Evolutionary conservation across 768 basidiomycete species (phyloP), one percentile per base, ranked within the genome.

Genomic region (Termitomyces sp.): DNA sequence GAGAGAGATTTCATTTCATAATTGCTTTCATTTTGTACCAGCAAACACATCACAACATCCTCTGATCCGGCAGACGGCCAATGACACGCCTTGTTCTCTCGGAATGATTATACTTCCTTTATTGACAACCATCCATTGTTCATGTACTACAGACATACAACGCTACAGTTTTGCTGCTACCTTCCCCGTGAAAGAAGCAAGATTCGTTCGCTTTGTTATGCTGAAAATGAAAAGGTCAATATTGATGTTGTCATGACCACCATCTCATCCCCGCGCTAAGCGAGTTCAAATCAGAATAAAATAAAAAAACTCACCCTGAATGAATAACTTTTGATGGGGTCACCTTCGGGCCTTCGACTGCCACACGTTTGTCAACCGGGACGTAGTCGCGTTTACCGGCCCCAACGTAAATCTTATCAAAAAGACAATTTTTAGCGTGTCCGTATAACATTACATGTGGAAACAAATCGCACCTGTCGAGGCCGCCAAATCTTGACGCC

Each of bases 401-500:
- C 5, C 94, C 94, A 15, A 92, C 81, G 63, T 90, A 96, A 49
- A 95, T 81, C 87, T 91, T n/a, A n/a, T n/a, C n/a, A 57, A 27
- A 16, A 29, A 15, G 39, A 20, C 7, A 47, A 44, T 23, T 13
- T 38, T 48, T 20, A 38, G 38, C 22, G 3, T 27, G 15, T 29
- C 20, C 36, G 7, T 12, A 42, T 43, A 27, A 44, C 33, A 46
- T 20, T 36, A 45, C 33, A 47, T 51, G 25, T 36, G 46, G 16
- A 20, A 23, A 56, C n/a, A 22, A 29, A 27, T 60, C 73, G 54
- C 68, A 88, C 87, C 78, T 92, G 91, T 63, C 88, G 77, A 33
- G 90, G 91, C 42, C 91, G 80, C 92, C 94, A 96, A 61, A 96
- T 96, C 73, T 94, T 95, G 57, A 96, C 91, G 47, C 91, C 91